These are phyloP conservation scores for Nakaseomyces bracarensis DNA, from an alignment of 1,139 yeast genomes.

Conservation along the genomic window DNA sequence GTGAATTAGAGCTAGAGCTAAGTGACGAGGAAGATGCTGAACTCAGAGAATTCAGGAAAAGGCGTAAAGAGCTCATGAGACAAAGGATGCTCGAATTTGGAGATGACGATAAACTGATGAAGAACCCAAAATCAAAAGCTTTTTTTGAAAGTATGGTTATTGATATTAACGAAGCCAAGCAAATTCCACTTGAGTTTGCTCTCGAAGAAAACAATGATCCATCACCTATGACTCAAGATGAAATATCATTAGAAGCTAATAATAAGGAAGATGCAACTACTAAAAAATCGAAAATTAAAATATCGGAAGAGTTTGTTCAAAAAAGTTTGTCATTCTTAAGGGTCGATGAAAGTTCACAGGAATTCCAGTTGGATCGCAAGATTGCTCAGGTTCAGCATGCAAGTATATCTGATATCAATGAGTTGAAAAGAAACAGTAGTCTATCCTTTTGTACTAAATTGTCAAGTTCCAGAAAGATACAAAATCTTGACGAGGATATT, in stretches of 20 bases:
- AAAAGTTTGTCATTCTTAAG: constrained; percentile 55
- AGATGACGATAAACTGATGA: constrained; percentile 41
- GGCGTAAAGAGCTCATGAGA: constrained; percentile 48
- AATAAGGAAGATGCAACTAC: constrained; percentile 4
- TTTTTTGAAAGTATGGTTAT: constrained; percentile 69
- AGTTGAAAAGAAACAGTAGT: not conserved
- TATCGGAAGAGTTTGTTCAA: constrained; percentile 54
- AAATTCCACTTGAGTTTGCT: constrained; percentile 16
- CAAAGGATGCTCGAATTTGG: constrained; percentile 45
- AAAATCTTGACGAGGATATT: not conserved
- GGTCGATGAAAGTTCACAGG: constrained; percentile 33
- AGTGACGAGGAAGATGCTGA: constrained; percentile 58
- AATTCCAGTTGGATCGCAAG: constrained; percentile 34
- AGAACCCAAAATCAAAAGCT: constrained; percentile 57
- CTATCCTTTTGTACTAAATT: constrained; percentile 15
- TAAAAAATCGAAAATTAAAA: constrained; percentile 27
- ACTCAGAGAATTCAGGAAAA: constrained; percentile 37
- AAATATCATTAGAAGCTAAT: constrained; percentile 8
- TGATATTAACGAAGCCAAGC: constrained; percentile 21
- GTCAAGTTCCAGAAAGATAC: constrained; percentile 6
- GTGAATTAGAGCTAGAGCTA: constrained; percentile 55
- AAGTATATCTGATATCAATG: constrained; percentile 36
- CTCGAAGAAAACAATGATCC: constrained; percentile 15
- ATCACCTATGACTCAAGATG: constrained; percentile 11
- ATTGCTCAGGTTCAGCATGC: constrained; percentile 32